Base-by-base conservation (phyloP, 306 rosid genomes). In the Benincasa hispida region DNA sequence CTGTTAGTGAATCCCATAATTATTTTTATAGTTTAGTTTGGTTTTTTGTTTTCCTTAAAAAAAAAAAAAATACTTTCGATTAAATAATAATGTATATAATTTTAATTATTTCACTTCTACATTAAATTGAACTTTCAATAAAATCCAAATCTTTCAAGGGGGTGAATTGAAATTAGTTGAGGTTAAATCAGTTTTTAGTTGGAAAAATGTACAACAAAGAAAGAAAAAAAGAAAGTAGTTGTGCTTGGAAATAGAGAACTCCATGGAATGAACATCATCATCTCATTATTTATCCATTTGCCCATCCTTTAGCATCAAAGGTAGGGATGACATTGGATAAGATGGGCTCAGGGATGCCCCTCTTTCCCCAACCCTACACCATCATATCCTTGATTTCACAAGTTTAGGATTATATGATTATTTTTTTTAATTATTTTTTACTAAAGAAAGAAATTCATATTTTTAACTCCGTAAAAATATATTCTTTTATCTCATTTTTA, bases 311-410 rank as follows among this genome's bases (percentile, higher is more conserved):
- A 18, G 14, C 47, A 63, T 63, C 25, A 8, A 45, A 63, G 70
- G 70, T 63, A 63, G 70, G 70, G 70, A 34, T 63, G 25, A 5
- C 47, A 63, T 3, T 34, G 45, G 47, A 63, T 19, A 63, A 63
- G 70, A 63, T 63, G 70, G 47, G 70, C 47, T 63, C 70, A 32
- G 9, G 45, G 15, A 32, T 32, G 45, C 70, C 45, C 47, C 70
- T 32, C 70, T 63, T 63, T 63, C 47, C 25, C 70, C 70, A 63
- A 63, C 70, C 70, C 70, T 63, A 63, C 37, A 63, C 7, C 41
- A 27, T 30, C 17, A 22, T 17, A 30, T 61, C 21, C 15, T 63
- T 63, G 6, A 63, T 32, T 63, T 63, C 70, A 34, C 47, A 63
- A 8, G 18, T 3, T 63, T 34, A 18, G 25, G 12, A 32, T 6